Evolutionary conservation across 768 basidiomycete species (phyloP), one percentile per base, ranked within the genome.

Genomic region (Basidioascus undulatus): DNA sequence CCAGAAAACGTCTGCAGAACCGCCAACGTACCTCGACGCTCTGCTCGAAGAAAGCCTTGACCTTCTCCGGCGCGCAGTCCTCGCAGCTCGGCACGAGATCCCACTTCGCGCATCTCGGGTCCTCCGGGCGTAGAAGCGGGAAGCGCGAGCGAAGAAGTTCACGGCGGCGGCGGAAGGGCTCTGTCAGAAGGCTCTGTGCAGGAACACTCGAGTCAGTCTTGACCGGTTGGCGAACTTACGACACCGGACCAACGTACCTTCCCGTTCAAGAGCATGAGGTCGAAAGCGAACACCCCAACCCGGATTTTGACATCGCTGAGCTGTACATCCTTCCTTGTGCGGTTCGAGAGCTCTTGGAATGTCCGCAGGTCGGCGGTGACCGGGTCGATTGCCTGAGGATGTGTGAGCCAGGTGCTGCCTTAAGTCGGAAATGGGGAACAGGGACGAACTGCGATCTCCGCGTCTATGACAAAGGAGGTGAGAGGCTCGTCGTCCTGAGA

Each of bases 221-320:
- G 21, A 15, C 16, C 16, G 19, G 2, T 32, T 21, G n/a, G 32
- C 1, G 25, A 21, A 19, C 7, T 4, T 11, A 3, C 13, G 4
- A 18, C 8, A 27, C 11, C 3, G 21, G 16, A 33, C 18, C 9
- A n/a, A 12, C 25, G 21, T 23, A 81, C 86, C 61, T 74, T 59
- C 44, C 70, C 74, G 56, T 89, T 74, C 35, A 82, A 61, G 51
- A 73, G 72, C 80, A 92, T 79, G 44, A 89, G 51, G 59, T 92
- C 86, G 56, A 89, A 92, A 0, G 70, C 75, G 55, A 70, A 87
- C 3, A 89, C 66, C n/a, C 76, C 75, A 1, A 89, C 80, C 20
- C 71, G 57, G 32, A 87, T 67, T 46, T 69, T 74, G 51, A 92
- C 67, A 50, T 84, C 71, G 44, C 67, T 64, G 6, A 81, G 56